Conservation (phyloP, 192 early-diverging fungal species). For the Backusella psychrophila region DNA sequence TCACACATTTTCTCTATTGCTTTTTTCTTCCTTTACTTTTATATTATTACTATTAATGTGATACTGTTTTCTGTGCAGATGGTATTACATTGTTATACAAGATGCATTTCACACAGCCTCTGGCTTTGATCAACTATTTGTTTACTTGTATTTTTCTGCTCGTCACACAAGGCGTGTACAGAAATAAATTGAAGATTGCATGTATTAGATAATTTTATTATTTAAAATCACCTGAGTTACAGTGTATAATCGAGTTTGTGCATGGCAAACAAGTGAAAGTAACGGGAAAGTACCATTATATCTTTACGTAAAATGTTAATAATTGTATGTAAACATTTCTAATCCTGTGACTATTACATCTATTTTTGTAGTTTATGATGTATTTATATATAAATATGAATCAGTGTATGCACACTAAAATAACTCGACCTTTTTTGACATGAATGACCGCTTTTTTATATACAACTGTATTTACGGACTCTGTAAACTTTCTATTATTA, state of each 20-base stretch:
- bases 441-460: neutral
- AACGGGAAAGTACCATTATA: neutral
- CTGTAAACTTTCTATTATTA: neutral
- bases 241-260: neutral
- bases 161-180: neutral
- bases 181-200: neutral
- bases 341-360: neutral
- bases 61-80: too few relatives aligned
- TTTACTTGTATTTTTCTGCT: neutral
- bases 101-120: neutral
- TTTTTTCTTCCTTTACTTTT: neutral
- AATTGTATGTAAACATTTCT: neutral
- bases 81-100: neutral
- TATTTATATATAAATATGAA: neutral
- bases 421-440: neutral
- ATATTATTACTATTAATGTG: too few relatives aligned
- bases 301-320: neutral
- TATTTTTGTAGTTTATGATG: neutral
- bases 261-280: neutral
- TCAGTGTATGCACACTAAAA: neutral
- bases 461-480: neutral
- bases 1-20: neutral
- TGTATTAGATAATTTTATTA: constrained; percentile 5
- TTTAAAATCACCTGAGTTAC: neutral
- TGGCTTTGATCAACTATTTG: neutral